Evolutionary conservation across 2,329 filamentous ascomycete genomes (phyloP).

Genomic region (Sporothrix dimorphospora): DNA sequence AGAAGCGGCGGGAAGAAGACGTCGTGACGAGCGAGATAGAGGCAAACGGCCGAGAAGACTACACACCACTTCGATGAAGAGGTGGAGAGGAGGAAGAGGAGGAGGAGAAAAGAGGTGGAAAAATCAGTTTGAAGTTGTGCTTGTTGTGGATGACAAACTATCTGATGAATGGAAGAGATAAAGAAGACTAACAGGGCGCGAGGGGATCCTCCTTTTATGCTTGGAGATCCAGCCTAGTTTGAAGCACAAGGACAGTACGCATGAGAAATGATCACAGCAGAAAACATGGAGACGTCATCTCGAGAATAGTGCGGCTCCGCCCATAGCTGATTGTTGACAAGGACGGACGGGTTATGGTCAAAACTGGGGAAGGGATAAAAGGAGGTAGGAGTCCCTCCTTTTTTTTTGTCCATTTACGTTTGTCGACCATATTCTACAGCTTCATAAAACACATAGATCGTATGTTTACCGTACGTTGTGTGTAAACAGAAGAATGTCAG

Average conservation of each 20-base stretch:
- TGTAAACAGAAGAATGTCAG: background rate
- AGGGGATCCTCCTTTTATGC: conserved; percentile 22
- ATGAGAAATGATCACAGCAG: background rate
- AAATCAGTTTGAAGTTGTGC: background rate
- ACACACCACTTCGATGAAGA: conserved; percentile 12
- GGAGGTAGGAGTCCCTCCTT: background rate
- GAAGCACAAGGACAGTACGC: background rate
- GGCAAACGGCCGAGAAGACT: background rate
- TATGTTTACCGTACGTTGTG: conserved; percentile 29
- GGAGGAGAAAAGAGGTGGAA: background rate
- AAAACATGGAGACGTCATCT: background rate
- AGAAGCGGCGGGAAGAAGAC: conserved; percentile 33
- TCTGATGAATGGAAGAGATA: background rate
- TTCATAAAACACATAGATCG: conserved; percentile 30
- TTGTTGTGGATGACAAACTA: conserved; percentile 15
- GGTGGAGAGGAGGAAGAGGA: background rate
- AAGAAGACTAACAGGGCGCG: background rate
- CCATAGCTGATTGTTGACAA: background rate
- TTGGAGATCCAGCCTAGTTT: background rate
- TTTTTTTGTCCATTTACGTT: background rate
- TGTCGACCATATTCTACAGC: background rate
- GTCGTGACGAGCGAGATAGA: conserved; percentile 25
- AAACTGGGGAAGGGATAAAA: conserved; percentile 19
- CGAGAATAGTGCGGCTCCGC: background rate
- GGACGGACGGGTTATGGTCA: background rate